Percentiles rank a stretch among this genome's conserved stretches.
phyloP scores from a whole-genome alignment of 306 rosid species.

The Corylus americana region DNA sequence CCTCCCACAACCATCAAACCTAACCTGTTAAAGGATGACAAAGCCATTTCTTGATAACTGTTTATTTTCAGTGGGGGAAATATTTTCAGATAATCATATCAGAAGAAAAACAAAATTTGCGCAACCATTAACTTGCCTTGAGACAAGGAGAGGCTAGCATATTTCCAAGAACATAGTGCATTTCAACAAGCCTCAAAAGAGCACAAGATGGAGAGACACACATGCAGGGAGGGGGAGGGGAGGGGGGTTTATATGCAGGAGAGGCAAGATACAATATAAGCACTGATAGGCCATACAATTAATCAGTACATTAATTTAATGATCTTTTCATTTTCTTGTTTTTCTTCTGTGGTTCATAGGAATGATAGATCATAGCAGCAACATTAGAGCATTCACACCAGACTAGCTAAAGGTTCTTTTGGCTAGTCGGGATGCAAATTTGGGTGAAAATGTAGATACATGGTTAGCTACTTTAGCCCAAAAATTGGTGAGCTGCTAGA shows the following conservation, averaged over 20 bases:
- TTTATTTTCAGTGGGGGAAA: not conserved
- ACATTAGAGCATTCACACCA: not conserved
- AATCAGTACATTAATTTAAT: not conserved
- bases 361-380: not conserved
- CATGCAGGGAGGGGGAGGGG: not conserved
- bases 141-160: not conserved
- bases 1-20: conserved; percentile 92
- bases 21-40: conserved; percentile 53
- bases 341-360: not conserved
- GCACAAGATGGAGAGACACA: not conserved
- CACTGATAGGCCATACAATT: not conserved
- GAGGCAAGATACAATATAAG: not conserved
- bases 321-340: not conserved
- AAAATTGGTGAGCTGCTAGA: too few species aligned
- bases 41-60: not conserved
- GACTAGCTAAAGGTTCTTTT: too few species aligned
- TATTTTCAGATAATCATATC: not conserved
- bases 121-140: not conserved
- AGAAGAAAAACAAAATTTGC: not conserved
- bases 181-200: not conserved
- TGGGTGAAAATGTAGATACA: too few species aligned
- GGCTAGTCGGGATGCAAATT: too few species aligned
- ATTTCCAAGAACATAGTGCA: not conserved
- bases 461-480: too few species aligned
- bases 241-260: not conserved